Percentiles rank a stretch among this genome's conserved stretches.
These are phyloP conservation scores for Teunomyces stri DNA, from an alignment of 805 yeast species.

Conservation along the genomic window DNA sequence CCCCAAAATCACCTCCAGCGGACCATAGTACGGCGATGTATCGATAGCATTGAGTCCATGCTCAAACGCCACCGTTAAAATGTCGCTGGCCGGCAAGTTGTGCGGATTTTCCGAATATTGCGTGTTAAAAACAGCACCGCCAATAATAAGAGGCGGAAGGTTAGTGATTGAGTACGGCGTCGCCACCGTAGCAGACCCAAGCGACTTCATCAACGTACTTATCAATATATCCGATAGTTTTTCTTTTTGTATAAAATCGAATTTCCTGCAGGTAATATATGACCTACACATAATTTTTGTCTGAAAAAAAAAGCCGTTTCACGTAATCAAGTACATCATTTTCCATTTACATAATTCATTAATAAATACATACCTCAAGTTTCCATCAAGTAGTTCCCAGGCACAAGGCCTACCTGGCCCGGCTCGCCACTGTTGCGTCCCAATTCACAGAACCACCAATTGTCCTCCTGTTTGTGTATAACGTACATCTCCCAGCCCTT, in stretches of 20 bases:
- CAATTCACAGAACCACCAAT: slow-evolving; percentile 45
- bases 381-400: slow-evolving; percentile 42
- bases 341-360: slow-evolving; percentile 1
- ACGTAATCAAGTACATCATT: background rate
- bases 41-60: slow-evolving; percentile 77
- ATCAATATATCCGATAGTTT: too few species aligned
- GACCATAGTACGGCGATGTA: slow-evolving; percentile 93
- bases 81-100: slow-evolving; percentile 52
- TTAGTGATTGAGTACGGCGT: slow-evolving; percentile 26
- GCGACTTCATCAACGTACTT: slow-evolving; percentile 8
- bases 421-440: slow-evolving; percentile 31
- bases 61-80: slow-evolving; percentile 58
- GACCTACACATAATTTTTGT: too few species aligned
- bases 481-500: slow-evolving; percentile 43
- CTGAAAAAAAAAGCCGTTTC: background rate
- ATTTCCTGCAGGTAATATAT: background rate
- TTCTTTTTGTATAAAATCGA: too few species aligned
- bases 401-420: slow-evolving; percentile 42
- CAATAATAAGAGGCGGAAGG: slow-evolving; percentile 63
- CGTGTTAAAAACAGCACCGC: slow-evolving; percentile 85
- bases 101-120: slow-evolving; percentile 75
- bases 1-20: slow-evolving; percentile 76
- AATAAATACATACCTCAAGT: slow-evolving; percentile 15
- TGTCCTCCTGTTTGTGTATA: slow-evolving; percentile 42
- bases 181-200: slow-evolving; percentile 18